Evolutionary conservation across 2,329 filamentous ascomycete species (phyloP).

Genomic region (Sporothrix curviconia): DNA sequence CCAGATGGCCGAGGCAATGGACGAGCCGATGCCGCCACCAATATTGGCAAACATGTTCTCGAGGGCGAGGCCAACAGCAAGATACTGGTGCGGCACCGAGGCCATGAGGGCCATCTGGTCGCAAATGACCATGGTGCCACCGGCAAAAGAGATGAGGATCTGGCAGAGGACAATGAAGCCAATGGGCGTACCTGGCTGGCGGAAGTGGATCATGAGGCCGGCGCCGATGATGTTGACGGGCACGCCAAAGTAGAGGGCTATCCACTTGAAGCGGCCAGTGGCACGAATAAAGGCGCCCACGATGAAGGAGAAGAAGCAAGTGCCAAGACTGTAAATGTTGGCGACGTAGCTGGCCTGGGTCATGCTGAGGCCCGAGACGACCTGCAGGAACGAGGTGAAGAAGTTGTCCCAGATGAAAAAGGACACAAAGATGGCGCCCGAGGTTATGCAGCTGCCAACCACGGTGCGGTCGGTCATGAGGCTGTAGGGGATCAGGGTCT

Average conservation of each 20-base stretch:
- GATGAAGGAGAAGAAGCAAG: constrained; percentile 37
- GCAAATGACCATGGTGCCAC: constrained; percentile 51
- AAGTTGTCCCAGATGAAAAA: constrained; percentile 20
- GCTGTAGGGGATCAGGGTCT: constrained; percentile 35
- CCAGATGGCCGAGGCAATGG: constrained; percentile 58
- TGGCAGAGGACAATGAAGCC: constrained; percentile 51
- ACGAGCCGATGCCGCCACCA: constrained; percentile 51
- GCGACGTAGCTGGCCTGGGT: constrained; percentile 17
- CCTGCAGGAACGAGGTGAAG: constrained; percentile 20
- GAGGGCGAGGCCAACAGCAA: constrained; percentile 10
- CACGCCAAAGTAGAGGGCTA: constrained; percentile 36
- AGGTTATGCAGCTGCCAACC: constrained; percentile 21
- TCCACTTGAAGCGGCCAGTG: constrained; percentile 44
- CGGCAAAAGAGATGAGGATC: constrained; percentile 46
- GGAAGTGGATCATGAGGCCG: constrained; percentile 50
- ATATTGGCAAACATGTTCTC: constrained; percentile 44
- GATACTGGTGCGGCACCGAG: constrained; percentile 43
- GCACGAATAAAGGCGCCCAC: constrained; percentile 31
- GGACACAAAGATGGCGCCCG: constrained; percentile 13
- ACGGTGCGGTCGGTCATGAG: constrained; percentile 42
- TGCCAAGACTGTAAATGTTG: constrained; percentile 16
- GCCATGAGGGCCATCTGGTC: constrained; percentile 56
- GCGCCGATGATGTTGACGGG: constrained; percentile 48
- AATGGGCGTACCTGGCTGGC: constrained; percentile 40
- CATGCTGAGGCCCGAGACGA: constrained; percentile 19